phyloP scores from a whole-genome alignment of 768 basidiomycete genomes.

The Cystobasidium tubakii region DNA sequence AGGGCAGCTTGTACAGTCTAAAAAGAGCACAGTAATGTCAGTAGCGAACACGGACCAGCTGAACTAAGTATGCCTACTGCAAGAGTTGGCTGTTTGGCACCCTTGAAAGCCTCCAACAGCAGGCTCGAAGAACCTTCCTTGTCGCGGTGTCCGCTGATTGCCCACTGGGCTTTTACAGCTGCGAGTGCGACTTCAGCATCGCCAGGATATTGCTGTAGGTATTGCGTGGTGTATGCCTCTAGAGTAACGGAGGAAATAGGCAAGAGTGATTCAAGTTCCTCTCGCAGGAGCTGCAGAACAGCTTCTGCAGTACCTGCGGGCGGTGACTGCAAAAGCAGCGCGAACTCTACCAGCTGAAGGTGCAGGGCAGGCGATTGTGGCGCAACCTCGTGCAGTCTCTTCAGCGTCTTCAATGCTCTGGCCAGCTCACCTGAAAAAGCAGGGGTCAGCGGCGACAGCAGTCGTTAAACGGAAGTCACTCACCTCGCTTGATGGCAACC shows the following conservation, averaged over 20 bases:
- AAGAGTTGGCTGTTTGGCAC: not conserved
- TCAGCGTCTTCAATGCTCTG: conserved; percentile 68
- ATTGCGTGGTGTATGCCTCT: conserved; percentile 10
- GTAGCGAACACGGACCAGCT: no score
- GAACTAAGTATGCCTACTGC: not conserved
- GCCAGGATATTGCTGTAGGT: conserved; percentile 26
- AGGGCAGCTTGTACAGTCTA: not conserved
- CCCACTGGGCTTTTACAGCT: conserved; percentile 24
- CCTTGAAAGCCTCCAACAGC: not conserved
- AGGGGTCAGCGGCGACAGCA: not conserved
- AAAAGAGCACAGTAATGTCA: no score
- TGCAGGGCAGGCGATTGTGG: conserved; percentile 17
- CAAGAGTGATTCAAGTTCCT: conserved; percentile 14
- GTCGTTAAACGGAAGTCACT: conserved; percentile 45
- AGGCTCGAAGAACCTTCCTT: not conserved
- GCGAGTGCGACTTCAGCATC: conserved; percentile 3
- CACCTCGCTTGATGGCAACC: conserved; percentile 73
- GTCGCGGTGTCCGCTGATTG: not conserved
- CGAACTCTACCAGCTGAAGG: not conserved
- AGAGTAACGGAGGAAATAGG: not conserved
- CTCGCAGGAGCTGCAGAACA: not conserved
- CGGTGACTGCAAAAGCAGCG: not conserved
- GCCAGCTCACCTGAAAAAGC: conserved; percentile 63
- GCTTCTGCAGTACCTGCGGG: not conserved
- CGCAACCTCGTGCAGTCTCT: conserved; percentile 36